Percentiles rank a stretch among this genome's conserved stretches.
Conservation (phyloP, 2,329 filamentous ascomycete genomes). For the Aspergillus tamarii region DNA sequence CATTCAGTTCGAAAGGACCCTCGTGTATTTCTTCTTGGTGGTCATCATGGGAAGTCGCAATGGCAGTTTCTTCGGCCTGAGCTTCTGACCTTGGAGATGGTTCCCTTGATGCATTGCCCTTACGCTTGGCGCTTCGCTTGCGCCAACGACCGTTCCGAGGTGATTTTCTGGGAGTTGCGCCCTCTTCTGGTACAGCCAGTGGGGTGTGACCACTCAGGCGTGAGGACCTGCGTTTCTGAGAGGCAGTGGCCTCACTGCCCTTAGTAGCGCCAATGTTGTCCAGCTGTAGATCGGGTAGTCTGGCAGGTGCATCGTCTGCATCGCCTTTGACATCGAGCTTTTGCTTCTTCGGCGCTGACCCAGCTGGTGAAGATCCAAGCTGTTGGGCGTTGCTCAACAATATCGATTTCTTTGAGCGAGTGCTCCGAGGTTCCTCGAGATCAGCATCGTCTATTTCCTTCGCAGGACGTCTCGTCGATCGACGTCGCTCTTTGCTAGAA, state of each 20-base stretch:
- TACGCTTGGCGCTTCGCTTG: slow-evolving; percentile 24
- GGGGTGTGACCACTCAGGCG: slow-evolving; percentile 30
- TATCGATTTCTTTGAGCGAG: slow-evolving; percentile 21
- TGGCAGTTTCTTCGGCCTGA: neutral
- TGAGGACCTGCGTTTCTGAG: slow-evolving; percentile 36
- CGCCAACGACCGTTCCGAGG: slow-evolving; percentile 23
- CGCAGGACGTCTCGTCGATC: slow-evolving; percentile 32
- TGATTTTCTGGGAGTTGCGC: slow-evolving; percentile 17
- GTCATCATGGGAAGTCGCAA: neutral
- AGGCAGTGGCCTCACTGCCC: slow-evolving; percentile 16
- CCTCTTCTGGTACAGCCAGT: slow-evolving; percentile 17
- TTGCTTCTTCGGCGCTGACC: slow-evolving; percentile 29
- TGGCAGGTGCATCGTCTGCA: neutral
- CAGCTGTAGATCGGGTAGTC: neutral
- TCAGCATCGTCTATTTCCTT: slow-evolving; percentile 17
- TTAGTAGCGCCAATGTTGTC: neutral
- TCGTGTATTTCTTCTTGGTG: neutral
- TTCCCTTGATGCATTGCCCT: slow-evolving; percentile 12
- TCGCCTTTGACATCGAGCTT: slow-evolving; percentile 23
- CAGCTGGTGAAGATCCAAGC: slow-evolving; percentile 20
- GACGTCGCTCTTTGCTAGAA: slow-evolving; percentile 31
- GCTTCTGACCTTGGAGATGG: slow-evolving; percentile 8
- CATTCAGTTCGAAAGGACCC: neutral
- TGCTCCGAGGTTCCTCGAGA: slow-evolving; percentile 13
- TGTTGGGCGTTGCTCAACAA: slow-evolving; percentile 8